Percentiles rank a stretch among this genome's conserved stretches.
phyloP scores from a whole-genome alignment of 1,284 basidiomycete genomes.

The Rugiboletus extremiorientalis region DNA sequence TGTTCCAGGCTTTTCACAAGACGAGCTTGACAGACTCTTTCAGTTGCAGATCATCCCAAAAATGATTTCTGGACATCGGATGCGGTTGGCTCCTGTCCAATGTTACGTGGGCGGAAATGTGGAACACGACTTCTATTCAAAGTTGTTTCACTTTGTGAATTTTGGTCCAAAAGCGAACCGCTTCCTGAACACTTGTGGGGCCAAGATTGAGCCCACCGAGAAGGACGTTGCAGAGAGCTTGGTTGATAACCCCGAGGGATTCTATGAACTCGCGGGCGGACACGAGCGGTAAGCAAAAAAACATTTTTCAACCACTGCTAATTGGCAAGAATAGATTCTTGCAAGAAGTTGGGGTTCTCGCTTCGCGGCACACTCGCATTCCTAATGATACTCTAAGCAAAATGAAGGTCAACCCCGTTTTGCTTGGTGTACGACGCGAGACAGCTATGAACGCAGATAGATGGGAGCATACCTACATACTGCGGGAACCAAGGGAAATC shows the following conservation, averaged over 20 bases:
- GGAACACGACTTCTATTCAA: conserved; percentile 50
- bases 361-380: not conserved
- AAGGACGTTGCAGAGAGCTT: conserved; percentile 67
- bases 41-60: not conserved
- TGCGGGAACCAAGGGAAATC: conserved; percentile 52
- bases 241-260: not conserved
- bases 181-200: conserved; percentile 84
- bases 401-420: conserved; percentile 69
- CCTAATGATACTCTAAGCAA: conserved; percentile 28
- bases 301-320: not conserved
- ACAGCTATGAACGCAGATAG: conserved; percentile 51
- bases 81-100: not conserved
- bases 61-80: not conserved
- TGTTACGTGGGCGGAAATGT: not conserved
- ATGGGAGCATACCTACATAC: conserved; percentile 58
- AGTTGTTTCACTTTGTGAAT: conserved; percentile 83
- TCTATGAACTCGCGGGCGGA: not conserved
- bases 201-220: conserved; percentile 82
- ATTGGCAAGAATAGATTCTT: conserved; percentile 1
- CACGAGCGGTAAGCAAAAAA: not conserved
- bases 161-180: conserved; percentile 79
- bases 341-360: not conserved
- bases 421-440: conserved; percentile 60
- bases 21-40: not conserved
- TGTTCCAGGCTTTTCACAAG: not conserved